These are phyloP conservation scores for Colletotrichum caudatum DNA, from an alignment of 2,329 filamentous ascomycete genomes.

Conservation along the genomic window DNA sequence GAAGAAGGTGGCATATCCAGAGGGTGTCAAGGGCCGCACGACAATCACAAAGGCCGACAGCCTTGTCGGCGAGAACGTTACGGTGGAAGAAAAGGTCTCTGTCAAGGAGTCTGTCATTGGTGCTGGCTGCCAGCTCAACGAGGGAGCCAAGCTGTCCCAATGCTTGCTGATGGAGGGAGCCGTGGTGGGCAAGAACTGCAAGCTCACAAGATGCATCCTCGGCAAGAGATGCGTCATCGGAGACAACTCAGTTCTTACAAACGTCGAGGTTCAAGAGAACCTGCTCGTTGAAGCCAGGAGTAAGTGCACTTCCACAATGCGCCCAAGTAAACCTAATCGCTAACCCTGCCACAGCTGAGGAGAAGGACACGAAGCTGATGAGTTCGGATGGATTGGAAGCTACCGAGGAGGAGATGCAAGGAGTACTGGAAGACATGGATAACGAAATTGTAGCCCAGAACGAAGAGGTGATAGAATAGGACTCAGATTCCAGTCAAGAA, in stretches of 20 bases:
- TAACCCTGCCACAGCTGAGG: constrained; percentile 65
- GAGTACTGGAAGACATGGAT: constrained; percentile 60
- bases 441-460: constrained; percentile 50
- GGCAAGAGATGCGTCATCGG: constrained; percentile 86
- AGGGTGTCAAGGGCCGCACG: constrained; percentile 82
- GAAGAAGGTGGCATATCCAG: constrained; percentile 84
- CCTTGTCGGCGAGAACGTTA: constrained; percentile 89
- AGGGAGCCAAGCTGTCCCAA: constrained; percentile 86
- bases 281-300: constrained; percentile 84
- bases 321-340: constrained; percentile 26
- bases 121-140: constrained; percentile 85
- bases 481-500: constrained; percentile 14
- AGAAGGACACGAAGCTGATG: constrained; percentile 76
- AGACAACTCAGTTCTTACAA: constrained; percentile 82
- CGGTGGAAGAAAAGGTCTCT: constrained; percentile 87
- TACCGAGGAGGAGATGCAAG: constrained; percentile 71
- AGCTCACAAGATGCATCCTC: constrained; percentile 88
- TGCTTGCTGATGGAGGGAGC: constrained; percentile 95
- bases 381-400: constrained; percentile 74
- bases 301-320: constrained; percentile 57
- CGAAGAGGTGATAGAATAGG: constrained; percentile 37
- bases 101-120: constrained; percentile 94
- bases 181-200: constrained; percentile 84
- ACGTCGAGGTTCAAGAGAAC: constrained; percentile 94
- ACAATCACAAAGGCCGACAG: constrained; percentile 87